phyloP scores from a whole-genome alignment of 2,329 filamentous ascomycete species.

The Neonectria neomacrospora region DNA sequence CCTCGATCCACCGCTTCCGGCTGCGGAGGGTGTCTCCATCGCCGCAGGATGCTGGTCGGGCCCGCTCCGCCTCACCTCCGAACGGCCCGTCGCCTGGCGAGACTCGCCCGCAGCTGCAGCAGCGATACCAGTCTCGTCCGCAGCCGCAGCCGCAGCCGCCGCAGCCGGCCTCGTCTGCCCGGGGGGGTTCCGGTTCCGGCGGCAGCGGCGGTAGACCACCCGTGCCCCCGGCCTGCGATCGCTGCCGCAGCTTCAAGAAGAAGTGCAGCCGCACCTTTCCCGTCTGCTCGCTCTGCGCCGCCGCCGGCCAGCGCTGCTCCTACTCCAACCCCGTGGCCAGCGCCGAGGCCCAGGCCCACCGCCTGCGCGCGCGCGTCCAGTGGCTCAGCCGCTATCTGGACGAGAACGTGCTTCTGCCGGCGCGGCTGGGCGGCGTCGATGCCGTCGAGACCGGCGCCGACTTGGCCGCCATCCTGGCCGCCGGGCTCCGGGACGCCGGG shows the following conservation, averaged over 20 bases:
- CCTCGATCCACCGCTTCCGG: constrained; percentile 44
- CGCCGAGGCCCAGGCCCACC: constrained; percentile 49
- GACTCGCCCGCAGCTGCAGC: constrained; percentile 38
- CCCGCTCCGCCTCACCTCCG: constrained; percentile 45
- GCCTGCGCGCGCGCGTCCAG: constrained; percentile 53
- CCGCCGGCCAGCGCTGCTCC: constrained; percentile 53
- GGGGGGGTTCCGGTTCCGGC: background rate
- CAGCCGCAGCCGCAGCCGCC: constrained; percentile 13
- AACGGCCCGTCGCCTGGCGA: constrained; percentile 31
- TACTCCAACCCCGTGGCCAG: constrained; percentile 47
- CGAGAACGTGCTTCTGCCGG: constrained; percentile 42
- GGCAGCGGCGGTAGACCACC: constrained; percentile 12
- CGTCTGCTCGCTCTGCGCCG: constrained; percentile 53
- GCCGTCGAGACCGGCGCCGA: constrained; percentile 52
- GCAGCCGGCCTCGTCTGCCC: constrained; percentile 2
- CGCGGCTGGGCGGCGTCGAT: constrained; percentile 44
- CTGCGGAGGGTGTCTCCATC: constrained; percentile 43
- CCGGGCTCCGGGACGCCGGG: constrained; percentile 16
- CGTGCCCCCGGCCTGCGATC: constrained; percentile 50
- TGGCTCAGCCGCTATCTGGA: constrained; percentile 55
- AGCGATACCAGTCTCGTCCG: too few relatives aligned
- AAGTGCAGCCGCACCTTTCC: constrained; percentile 57
- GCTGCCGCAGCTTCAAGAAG: constrained; percentile 59
- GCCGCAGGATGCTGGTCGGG: constrained; percentile 37
- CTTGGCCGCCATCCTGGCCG: constrained; percentile 31